phyloP scores from a whole-genome alignment of 768 basidiomycete genomes.

The Pulveroboletus frians region DNA sequence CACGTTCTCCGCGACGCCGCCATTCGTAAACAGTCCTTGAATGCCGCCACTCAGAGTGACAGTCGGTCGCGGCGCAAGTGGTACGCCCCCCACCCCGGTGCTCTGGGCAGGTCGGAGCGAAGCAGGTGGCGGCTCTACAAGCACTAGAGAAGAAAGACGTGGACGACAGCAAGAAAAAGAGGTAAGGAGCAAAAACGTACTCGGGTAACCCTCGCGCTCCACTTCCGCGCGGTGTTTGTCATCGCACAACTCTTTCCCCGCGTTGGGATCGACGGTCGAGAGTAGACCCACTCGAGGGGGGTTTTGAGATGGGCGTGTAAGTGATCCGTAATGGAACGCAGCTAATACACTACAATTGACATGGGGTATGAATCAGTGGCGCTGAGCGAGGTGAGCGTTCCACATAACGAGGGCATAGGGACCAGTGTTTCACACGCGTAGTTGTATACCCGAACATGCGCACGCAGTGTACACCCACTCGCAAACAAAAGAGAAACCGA shows the following conservation, averaged over 20 bases:
- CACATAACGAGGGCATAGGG: background rate
- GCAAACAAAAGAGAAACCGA: slow-evolving; percentile 3
- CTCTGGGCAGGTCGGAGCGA: slow-evolving; percentile 19
- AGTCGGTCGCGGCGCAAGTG: slow-evolving; percentile 21
- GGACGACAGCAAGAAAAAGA: background rate
- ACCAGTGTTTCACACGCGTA: background rate
- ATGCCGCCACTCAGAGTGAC: slow-evolving; percentile 9
- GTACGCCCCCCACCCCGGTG: slow-evolving; percentile 27
- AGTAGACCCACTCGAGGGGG: slow-evolving; percentile 65
- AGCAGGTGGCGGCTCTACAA: slow-evolving; percentile 39
- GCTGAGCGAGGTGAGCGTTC: background rate
- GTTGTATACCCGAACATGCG: background rate
- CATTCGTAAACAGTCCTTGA: slow-evolving; percentile 9
- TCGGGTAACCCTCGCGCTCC: slow-evolving; percentile 24
- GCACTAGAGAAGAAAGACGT: slow-evolving; percentile 25
- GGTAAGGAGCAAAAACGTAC: slow-evolving; percentile 11
- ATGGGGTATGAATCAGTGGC: too few species aligned
- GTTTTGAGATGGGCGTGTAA: slow-evolving; percentile 62
- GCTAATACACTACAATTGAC: slow-evolving; percentile 49
- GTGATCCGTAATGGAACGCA: slow-evolving; percentile 68
- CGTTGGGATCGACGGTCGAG: slow-evolving; percentile 62
- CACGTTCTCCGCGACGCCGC: slow-evolving; percentile 14
- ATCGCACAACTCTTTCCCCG: slow-evolving; percentile 34
- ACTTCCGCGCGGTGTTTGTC: slow-evolving; percentile 35
- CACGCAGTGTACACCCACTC: background rate